A percentile compares a stretch with the other conserved stretches of the same genome.
Evolutionary conservation across 31 red algal genomes (phyloP).

Genomic region (Asparagopsis taxiformis): DNA sequence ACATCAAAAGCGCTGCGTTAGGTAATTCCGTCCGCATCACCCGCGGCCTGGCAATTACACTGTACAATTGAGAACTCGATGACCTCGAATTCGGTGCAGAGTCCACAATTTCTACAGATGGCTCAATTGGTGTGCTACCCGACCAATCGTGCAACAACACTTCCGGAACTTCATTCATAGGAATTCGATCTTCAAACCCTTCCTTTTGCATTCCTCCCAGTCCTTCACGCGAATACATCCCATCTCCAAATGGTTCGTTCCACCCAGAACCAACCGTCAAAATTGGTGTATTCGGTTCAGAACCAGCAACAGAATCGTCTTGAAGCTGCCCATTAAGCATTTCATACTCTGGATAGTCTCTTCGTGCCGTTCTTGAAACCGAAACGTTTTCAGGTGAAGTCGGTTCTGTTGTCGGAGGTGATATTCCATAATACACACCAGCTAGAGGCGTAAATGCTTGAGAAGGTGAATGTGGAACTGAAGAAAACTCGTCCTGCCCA

Average conservation of each 20-base stretch:
- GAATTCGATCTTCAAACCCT: slow-evolving; percentile 1
- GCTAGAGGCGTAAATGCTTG: slow-evolving; percentile 33
- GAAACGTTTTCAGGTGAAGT: slow-evolving; percentile 1
- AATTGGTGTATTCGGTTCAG: slow-evolving; percentile 52
- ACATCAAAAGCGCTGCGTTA: neutral
- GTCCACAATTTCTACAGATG: slow-evolving; percentile 66
- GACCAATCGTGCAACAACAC: slow-evolving; percentile 69
- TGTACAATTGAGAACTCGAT: slow-evolving; percentile 16
- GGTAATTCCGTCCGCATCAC: neutral
- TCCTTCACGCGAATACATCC: slow-evolving; percentile 23
- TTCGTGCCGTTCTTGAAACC: slow-evolving; percentile 1
- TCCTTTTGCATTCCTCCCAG: neutral
- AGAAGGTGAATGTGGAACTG: slow-evolving; percentile 9
- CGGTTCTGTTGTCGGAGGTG: slow-evolving; percentile 11
- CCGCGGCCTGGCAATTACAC: neutral
- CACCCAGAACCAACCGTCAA: slow-evolving; percentile 19
- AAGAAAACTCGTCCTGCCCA: slow-evolving; percentile 49
- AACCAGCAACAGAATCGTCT: slow-evolving; percentile 60
- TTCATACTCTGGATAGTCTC: slow-evolving; percentile 56
- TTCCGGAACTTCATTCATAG: slow-evolving; percentile 31
- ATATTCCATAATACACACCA: slow-evolving; percentile 59
- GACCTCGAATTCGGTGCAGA: slow-evolving; percentile 56
- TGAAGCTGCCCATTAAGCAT: slow-evolving; percentile 20
- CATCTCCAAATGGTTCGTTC: slow-evolving; percentile 6
- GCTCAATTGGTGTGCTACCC: slow-evolving; percentile 52